Evolutionary conservation across 495 filamentous ascomycete species (phyloP), one percentile per base, ranked within the genome.

Genomic region (Lindgomyces ingoldianus): DNA sequence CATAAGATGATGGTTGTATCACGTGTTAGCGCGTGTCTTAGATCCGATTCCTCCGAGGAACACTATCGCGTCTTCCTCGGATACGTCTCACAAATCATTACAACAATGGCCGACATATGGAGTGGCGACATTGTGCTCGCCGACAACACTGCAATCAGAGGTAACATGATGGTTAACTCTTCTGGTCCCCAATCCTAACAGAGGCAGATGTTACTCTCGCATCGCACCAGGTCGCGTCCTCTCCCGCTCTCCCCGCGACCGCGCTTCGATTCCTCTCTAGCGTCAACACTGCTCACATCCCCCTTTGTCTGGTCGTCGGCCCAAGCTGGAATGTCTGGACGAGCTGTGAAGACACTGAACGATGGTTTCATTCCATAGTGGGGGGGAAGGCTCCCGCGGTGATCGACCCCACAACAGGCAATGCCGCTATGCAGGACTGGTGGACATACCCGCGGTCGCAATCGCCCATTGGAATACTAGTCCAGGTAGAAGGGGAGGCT

Each of bases 281-380:
- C 47, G 70, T 72, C 36, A 57, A 62, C 25, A 65, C 58, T 1
- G 59, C 67, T 6, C 67, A 57, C 22, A 66, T 72, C 4, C 70
- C 70, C 3, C 45, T 72, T 1, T 68, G 68, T 47, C 57, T 72
- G 12, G 68, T 64, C 49, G 61, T 67, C 14, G 70, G 70, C 0
- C 68, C 67, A 2, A 67, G 59, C 44, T 42, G 67, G 0, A 47
- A 70, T 51, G 67, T 72, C 18, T 72, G 64, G 63, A 70, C 70
- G 1, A 58, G 59, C 9, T 54, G 41, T 22, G 27, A 50, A 33
- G 64, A 60, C 0, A 70, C 70, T 36, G 44, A 70, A 46, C 24
- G 49, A 57, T 72, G 70, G 70, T 72, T 72, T 50, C 24, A 48
- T 21, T 57, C 56, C 11, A 44, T 64, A n/a, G 44, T 71, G 25